phyloP scores from a whole-genome alignment of 441 rosid species.

The Erodium moschatum region DNA sequence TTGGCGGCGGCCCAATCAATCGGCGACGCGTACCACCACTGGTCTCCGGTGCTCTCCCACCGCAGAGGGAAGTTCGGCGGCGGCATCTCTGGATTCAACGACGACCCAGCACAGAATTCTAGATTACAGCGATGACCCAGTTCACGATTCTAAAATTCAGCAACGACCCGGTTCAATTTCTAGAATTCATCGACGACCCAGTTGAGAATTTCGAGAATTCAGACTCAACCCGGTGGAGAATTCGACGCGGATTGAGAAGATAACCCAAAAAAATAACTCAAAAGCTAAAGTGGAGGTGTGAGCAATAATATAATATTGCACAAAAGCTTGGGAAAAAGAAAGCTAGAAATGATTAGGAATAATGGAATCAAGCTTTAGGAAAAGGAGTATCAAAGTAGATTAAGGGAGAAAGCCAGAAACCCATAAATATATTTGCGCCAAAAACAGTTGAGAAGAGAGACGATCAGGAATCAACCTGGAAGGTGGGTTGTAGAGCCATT shows the following conservation, averaged over 20 bases:
- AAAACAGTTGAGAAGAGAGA: not conserved
- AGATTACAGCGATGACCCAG: constrained; percentile 6
- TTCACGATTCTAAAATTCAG: constrained; percentile 1
- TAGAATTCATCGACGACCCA: not conserved
- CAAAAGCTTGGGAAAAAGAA: not conserved
- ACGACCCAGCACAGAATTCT: not conserved
- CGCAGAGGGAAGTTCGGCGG: constrained; percentile 78
- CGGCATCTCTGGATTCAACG: constrained; percentile 20
- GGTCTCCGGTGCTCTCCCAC: constrained; percentile 97
- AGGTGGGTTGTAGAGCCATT: not conserved
- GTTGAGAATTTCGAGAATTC: not conserved
- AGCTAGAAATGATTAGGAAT: constrained; percentile 1
- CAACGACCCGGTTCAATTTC: constrained; percentile 7
- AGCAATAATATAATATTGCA: not conserved
- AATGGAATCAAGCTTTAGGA: not conserved
- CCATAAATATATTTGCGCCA: not conserved
- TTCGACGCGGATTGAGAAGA: no score
- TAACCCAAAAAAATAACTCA: not conserved
- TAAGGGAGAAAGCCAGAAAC: not conserved
- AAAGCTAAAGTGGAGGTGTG: not conserved
- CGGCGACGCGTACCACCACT: constrained; percentile 98
- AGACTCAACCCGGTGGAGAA: not conserved
- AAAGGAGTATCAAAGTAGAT: not conserved
- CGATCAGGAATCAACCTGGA: constrained; percentile 1
- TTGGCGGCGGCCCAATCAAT: constrained; percentile 95